phyloP scores from a whole-genome alignment of 768 basidiomycete genomes.

The Boletus pseudopeckii region DNA sequence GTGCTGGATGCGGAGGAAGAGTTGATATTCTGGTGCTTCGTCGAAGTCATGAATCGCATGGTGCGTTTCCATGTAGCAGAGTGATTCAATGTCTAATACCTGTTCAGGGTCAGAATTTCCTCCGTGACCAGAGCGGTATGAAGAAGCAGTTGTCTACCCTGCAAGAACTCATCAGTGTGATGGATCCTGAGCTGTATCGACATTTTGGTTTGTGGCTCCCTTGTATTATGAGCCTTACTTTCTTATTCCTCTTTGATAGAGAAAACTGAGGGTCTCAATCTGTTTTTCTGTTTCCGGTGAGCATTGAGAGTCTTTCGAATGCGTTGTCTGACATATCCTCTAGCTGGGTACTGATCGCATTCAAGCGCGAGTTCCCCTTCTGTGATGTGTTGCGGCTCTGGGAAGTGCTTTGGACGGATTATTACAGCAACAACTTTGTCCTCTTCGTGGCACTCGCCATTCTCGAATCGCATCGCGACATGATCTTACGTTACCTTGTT shows the following conservation, averaged over 20 bases:
- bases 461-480: constrained; percentile 91
- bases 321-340: neutral
- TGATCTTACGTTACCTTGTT: constrained; percentile 90
- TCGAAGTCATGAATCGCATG: constrained; percentile 93
- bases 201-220: constrained; percentile 61
- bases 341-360: constrained; percentile 88
- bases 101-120: constrained; percentile 85
- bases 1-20: constrained; percentile 87
- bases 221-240: neutral
- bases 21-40: constrained; percentile 95
- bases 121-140: constrained; percentile 97
- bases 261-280: constrained; percentile 82
- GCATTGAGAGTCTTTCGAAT: constrained; percentile 15
- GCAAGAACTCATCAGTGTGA: constrained; percentile 85
- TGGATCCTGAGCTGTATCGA: constrained; percentile 94
- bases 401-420: constrained; percentile 94
- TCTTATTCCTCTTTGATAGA: constrained; percentile 44
- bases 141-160: constrained; percentile 86
- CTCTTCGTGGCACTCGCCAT: constrained; percentile 93
- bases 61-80: constrained; percentile 40
- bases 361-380: constrained; percentile 96
- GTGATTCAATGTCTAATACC: constrained; percentile 3
- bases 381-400: constrained; percentile 86
- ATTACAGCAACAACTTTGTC: constrained; percentile 84
- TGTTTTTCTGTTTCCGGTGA: constrained; percentile 98